Conservation (phyloP, 305 asterid species). For the Fraxinus floribunda region DNA sequence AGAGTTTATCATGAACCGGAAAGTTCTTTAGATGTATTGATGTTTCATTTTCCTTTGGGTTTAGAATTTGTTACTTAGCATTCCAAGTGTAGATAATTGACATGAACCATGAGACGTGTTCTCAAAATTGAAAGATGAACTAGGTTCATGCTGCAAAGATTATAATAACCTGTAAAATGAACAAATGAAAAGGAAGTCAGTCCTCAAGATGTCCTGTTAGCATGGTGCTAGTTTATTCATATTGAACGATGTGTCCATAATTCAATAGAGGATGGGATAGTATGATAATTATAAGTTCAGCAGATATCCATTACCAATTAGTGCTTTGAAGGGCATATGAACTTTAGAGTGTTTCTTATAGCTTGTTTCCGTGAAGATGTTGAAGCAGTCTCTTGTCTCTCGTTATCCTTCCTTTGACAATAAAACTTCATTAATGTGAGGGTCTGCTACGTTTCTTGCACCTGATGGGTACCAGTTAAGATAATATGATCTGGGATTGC, state of each 20-base stretch:
- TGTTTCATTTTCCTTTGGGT: neutral
- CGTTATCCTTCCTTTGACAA: neutral
- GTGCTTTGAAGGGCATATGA: neutral
- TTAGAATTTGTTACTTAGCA: neutral
- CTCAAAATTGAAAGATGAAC: neutral
- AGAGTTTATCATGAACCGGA: neutral
- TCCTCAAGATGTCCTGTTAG: neutral
- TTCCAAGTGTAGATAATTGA: neutral
- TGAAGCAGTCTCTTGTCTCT: neutral
- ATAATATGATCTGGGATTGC: neutral
- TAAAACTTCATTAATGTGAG: neutral
- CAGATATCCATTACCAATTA: neutral
- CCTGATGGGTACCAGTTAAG: neutral
- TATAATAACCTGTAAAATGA: neutral
- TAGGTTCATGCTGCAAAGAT: neutral
- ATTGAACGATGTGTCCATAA: neutral
- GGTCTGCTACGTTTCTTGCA: neutral
- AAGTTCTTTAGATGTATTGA: neutral
- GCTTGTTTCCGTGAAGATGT: neutral
- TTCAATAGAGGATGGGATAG: neutral
- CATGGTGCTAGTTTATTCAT: neutral
- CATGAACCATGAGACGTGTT: neutral
- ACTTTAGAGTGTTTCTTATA: neutral
- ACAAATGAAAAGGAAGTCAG: neutral
- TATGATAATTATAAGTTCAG: neutral